phyloP scores from a whole-genome alignment of 78 protist genomes.

The Dictyostelium brefeldianum region DNA sequence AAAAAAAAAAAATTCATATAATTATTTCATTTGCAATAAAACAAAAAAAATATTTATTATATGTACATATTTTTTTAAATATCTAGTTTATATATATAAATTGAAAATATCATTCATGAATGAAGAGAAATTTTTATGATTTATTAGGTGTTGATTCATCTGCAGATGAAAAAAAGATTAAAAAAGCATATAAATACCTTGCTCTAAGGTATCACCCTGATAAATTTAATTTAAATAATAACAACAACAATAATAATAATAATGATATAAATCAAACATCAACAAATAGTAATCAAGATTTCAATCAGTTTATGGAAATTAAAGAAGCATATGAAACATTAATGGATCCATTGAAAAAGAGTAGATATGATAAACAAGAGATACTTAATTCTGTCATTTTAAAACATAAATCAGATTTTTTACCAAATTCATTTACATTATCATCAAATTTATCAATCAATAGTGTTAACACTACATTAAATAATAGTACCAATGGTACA shows the following conservation, averaged over 20 bases:
- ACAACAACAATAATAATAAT: neutral
- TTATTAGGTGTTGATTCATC: constrained; percentile 16
- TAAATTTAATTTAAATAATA: neutral
- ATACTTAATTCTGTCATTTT: neutral
- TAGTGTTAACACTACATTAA: neutral
- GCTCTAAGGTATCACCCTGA: constrained; percentile 79
- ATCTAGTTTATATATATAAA: neutral
- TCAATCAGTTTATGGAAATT: neutral
- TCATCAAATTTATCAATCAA: neutral
- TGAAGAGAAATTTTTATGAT: constrained; percentile 30
- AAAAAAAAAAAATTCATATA: too few species aligned
- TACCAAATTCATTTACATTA: neutral
- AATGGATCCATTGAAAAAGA: constrained; percentile 18
- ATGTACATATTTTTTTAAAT: too few species aligned
- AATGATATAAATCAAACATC: neutral
- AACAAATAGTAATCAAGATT: neutral
- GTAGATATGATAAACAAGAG: neutral
- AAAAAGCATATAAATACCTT: constrained; percentile 50
- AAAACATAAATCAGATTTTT: neutral
- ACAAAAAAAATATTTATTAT: too few species aligned
- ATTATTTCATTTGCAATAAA: too few species aligned
- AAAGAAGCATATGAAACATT: constrained; percentile 30
- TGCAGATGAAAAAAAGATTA: constrained; percentile 31
- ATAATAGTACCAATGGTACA: too few species aligned
- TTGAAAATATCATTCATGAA: constrained; percentile 4